These are phyloP conservation scores for Fraxinus angustifolia DNA, from an alignment of 305 asterid species.

Conservation along the genomic window DNA sequence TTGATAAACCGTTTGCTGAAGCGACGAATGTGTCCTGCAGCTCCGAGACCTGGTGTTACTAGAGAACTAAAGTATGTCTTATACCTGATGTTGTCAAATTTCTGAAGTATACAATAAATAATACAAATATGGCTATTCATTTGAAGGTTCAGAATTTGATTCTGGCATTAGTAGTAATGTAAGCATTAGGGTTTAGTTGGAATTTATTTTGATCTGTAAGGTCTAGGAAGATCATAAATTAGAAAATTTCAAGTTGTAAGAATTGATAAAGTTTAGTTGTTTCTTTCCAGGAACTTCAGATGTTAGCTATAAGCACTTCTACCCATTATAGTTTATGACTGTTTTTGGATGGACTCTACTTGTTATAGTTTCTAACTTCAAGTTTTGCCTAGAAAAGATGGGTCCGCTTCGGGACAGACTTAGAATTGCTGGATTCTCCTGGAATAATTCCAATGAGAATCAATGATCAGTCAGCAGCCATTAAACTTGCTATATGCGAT, in stretches of 20 bases:
- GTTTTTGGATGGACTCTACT: not conserved
- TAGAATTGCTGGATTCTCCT: conserved; percentile 89
- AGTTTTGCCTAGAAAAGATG: conserved; percentile 50
- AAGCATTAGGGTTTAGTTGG: conserved; percentile 6
- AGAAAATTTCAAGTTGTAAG: not conserved
- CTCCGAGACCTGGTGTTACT: conserved; percentile 98
- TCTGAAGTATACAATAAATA: not conserved
- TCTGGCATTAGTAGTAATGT: conserved; percentile 1
- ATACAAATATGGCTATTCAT: not conserved
- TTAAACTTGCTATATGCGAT: conserved; percentile 93
- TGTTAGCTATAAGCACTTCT: not conserved
- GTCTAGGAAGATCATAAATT: not conserved
- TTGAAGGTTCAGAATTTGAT: conserved; percentile 6
- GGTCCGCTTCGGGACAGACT: conserved; percentile 81
- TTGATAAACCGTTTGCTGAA: conserved; percentile 84
- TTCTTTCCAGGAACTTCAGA: not conserved
- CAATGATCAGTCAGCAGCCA: conserved; percentile 84
- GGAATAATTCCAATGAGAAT: conserved; percentile 95
- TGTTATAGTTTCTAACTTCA: conserved; percentile 14
- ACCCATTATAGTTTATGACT: not conserved
- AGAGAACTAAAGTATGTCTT: conserved; percentile 74
- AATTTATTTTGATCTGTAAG: not conserved
- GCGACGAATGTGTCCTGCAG: conserved; percentile 96
- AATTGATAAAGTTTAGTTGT: not conserved
- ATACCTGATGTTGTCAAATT: conserved; percentile 4